Base-by-base conservation (phyloP, 768 basidiomycete species). In the Cyclocybe aegerita region DNA sequence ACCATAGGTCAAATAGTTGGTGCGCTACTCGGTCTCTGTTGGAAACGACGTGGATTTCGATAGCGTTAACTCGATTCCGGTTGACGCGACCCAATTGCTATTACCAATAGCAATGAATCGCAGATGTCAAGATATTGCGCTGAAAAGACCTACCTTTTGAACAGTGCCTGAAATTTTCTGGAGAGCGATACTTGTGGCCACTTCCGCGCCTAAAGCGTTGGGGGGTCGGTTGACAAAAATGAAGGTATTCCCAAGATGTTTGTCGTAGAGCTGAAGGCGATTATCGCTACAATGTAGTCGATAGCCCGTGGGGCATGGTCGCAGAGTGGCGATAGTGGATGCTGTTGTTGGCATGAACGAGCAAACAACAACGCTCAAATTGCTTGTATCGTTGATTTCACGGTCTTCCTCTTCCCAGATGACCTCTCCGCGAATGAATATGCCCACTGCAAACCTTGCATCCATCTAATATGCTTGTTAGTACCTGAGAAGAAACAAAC, bases 11-110 rank as follows among this genome's bases (percentile, higher is more conserved):
- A 54, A 88, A 86, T 0, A 82, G 60, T 64, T 85, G 82, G 58
- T 85, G 83, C 0, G 83, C 81, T 2, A 84, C 69, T 8, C 82
- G 76, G 61, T 86, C 85, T 9, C 84, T 70, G 59, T 86, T 85
- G 0, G 85, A 86, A 8, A 86, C 78, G 4, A 87, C 85, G 59
- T 86, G 85, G 7, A 86, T 72, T 53, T 87, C 85, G 34, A 86
- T 74, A 5, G 71, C 72, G 9, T 67, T 65, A 0, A 84, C 73
- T 0, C 82, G 76, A 0, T 76, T 67, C 34, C 78, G 75, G 42
- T 79, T 72, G 17, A 87, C 60, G 36, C 81, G 67, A 4, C 85
- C 85, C 9, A 83, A 60, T 81, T 85, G 84, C 85, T 87, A 38
- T 14, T 35, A 11, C 36, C 0, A 30, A 5, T 30, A 23, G 8